A percentile compares a stretch with the other conserved stretches of the same genome.
These are phyloP conservation scores for Eremochloa ophiuroides DNA, from an alignment of 176 grass and related monocot genomes.

Conservation along the genomic window DNA sequence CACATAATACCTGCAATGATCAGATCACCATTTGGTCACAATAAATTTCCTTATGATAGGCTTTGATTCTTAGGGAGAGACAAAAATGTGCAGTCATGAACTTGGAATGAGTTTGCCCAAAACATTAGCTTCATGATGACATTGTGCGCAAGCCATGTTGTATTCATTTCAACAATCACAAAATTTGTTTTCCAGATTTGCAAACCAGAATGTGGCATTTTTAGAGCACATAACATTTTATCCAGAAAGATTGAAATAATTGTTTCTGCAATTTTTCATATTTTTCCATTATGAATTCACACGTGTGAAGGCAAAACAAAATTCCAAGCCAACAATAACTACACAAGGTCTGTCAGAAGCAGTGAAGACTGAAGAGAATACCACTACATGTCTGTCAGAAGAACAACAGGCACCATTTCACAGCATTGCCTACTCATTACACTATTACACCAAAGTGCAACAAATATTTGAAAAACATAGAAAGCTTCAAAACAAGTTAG, in stretches of 20 bases:
- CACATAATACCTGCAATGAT: slow-evolving; percentile 67
- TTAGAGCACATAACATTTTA: not conserved
- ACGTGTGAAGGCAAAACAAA: not conserved
- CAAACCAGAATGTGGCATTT: not conserved
- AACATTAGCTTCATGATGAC: not conserved
- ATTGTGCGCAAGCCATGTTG: not conserved
- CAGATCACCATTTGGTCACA: not conserved
- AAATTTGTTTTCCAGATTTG: slow-evolving; percentile 9
- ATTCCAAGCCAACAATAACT: not conserved
- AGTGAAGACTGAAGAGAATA: not conserved
- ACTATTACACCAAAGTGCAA: not conserved
- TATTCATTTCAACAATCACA: not conserved
- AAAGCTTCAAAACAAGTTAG: not conserved
- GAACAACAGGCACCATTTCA: not conserved
- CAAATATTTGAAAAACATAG: not conserved
- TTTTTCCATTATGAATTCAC: not conserved
- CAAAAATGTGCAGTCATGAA: not conserved
- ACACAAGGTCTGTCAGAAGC: slow-evolving; percentile 4
- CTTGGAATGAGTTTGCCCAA: not conserved
- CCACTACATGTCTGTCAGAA: not conserved
- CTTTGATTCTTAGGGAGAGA: not conserved
- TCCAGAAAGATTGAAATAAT: not conserved
- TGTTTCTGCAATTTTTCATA: not conserved
- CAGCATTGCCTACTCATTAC: not conserved
- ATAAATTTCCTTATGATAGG: not conserved